A percentile compares a stretch with the other conserved stretches of the same genome.
These are phyloP conservation scores for Zopfia rhizophila DNA, from an alignment of 2,329 filamentous ascomycete species.

Conservation along the genomic window DNA sequence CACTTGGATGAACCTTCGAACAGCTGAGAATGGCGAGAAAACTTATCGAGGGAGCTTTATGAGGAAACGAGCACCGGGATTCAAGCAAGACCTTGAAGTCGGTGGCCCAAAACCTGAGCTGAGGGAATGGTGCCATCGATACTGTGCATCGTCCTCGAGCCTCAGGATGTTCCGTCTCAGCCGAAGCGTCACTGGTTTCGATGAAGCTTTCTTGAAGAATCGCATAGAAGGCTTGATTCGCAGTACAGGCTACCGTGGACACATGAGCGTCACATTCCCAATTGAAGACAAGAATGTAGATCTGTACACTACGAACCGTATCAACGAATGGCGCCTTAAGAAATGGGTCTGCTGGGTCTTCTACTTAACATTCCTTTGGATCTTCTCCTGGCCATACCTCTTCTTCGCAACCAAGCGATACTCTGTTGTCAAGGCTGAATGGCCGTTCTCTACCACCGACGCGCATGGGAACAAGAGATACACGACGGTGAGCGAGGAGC, in stretches of 20 bases:
- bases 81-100: constrained; percentile 58
- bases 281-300: constrained; percentile 66
- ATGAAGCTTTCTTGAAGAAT: constrained; percentile 63
- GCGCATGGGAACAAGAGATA: constrained; percentile 57
- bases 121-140: constrained; percentile 74
- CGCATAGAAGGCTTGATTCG: constrained; percentile 68
- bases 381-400: constrained; percentile 77
- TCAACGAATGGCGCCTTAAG: constrained; percentile 73
- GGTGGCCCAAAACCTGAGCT: constrained; percentile 54
- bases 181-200: constrained; percentile 67
- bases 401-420: constrained; percentile 75
- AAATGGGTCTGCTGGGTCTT: constrained; percentile 73
- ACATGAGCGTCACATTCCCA: constrained; percentile 68
- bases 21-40: constrained; percentile 68
- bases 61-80: constrained; percentile 61
- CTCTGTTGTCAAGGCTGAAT: constrained; percentile 70
- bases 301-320: constrained; percentile 70
- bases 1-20: constrained; percentile 44
- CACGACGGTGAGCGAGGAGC: constrained; percentile 59
- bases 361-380: constrained; percentile 73
- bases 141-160: constrained; percentile 66
- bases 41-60: constrained; percentile 73
- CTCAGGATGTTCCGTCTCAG: constrained; percentile 64
- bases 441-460: constrained; percentile 62
- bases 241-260: constrained; percentile 74